Conservation (phyloP, 1,139 yeast species). For the Groenewaldozyma sp. region DNA sequence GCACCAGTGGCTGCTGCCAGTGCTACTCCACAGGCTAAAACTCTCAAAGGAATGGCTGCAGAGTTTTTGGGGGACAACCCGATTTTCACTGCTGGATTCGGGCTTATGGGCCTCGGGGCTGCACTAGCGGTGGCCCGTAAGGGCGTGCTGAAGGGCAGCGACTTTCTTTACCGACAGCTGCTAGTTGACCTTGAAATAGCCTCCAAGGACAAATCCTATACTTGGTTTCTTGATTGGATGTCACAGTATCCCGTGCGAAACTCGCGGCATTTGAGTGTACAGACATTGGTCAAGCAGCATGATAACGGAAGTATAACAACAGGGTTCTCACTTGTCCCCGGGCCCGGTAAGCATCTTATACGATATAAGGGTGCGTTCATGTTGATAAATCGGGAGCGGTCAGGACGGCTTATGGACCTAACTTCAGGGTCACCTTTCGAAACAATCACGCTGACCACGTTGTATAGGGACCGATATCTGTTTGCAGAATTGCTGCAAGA, state of each 20-base stretch:
- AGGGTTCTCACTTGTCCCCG: conserved; percentile 88
- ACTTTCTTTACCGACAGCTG: conserved; percentile 69
- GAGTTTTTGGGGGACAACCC: conserved; percentile 42
- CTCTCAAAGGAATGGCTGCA: neutral
- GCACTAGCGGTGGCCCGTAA: conserved; percentile 70
- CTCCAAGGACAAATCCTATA: conserved; percentile 83
- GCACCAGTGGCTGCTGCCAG: too few species aligned
- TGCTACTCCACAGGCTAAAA: too few species aligned
- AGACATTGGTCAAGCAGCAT: conserved; percentile 79
- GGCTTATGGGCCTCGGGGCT: conserved; percentile 88
- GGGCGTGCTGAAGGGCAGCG: conserved; percentile 54
- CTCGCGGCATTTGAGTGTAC: conserved; percentile 83
- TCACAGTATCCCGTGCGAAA: conserved; percentile 56
- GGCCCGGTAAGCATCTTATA: conserved; percentile 90
- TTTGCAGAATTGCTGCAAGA: conserved; percentile 70
- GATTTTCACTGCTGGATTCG: conserved; percentile 94
- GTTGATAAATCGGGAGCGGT: conserved; percentile 81
- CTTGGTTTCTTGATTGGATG: conserved; percentile 98
- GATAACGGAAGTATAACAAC: conserved; percentile 89
- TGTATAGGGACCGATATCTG: conserved; percentile 68
- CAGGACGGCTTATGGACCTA: conserved; percentile 81
- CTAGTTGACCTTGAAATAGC: conserved; percentile 91
- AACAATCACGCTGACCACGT: conserved; percentile 83
- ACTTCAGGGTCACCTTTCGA: conserved; percentile 92
- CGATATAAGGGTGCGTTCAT: conserved; percentile 81